A percentile compares a stretch with the other conserved stretches of the same genome.
These are phyloP conservation scores for Fusarium tjaetaba DNA, from an alignment of 2,329 filamentous ascomycete genomes.

Conservation along the genomic window DNA sequence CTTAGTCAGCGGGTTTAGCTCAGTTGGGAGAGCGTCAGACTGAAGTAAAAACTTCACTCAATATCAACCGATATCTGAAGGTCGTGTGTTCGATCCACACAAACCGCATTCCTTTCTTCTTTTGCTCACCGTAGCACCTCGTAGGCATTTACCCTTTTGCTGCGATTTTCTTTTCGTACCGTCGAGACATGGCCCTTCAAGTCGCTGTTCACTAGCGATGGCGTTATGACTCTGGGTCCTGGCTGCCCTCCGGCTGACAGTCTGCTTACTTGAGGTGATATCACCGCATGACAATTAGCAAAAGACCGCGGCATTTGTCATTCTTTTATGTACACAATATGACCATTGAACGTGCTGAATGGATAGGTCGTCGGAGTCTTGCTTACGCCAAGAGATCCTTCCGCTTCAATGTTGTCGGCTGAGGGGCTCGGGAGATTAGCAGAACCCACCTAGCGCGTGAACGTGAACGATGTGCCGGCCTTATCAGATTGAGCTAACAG, in stretches of 20 bases:
- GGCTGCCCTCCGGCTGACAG: background rate
- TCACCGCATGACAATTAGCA: background rate
- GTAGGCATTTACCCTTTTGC: too few relatives aligned
- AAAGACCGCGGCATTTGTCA: background rate
- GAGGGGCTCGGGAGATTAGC: background rate
- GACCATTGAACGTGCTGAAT: background rate
- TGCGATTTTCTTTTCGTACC: too few relatives aligned
- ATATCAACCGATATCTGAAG: slow-evolving; percentile 23
- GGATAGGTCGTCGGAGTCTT: background rate
- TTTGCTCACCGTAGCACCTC: too few relatives aligned
- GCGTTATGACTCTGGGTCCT: background rate
- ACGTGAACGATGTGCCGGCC: background rate
- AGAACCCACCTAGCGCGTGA: background rate
- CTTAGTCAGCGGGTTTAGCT: slow-evolving; percentile 32
- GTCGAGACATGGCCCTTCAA: too few relatives aligned
- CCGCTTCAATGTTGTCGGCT: background rate
- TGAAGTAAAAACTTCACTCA: slow-evolving; percentile 26
- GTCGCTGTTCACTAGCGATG: fast-evolving
- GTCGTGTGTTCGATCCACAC: slow-evolving; percentile 32
- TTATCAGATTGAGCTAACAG: background rate
- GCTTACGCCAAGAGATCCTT: slow-evolving; percentile 1
- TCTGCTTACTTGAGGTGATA: background rate
- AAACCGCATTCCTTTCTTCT: slow-evolving; percentile 1
- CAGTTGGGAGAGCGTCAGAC: slow-evolving; percentile 34
- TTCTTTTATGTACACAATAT: background rate